Evolutionary conservation across 163 green algal species (phyloP).

Genomic region (Prototheca cutis): DNA sequence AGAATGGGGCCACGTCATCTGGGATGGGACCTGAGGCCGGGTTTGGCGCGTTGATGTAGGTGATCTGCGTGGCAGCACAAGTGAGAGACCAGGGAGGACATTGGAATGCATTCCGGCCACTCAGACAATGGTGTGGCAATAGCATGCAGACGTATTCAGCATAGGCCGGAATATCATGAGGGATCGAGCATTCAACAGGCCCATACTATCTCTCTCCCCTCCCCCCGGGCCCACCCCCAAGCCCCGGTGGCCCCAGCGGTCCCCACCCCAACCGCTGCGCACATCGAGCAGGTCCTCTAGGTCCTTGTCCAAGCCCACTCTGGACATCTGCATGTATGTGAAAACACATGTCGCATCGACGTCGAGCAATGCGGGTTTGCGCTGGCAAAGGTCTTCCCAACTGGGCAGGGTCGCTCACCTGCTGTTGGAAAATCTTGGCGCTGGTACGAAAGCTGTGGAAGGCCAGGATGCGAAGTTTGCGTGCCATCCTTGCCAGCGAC

Average conservation of each 20-base stretch:
- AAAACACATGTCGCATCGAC: neutral
- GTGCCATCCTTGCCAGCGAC: too few relatives aligned
- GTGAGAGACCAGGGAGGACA: neutral
- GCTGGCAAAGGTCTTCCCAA: neutral
- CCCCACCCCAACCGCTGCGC: neutral
- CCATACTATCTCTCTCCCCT: neutral
- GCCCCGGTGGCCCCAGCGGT: neutral
- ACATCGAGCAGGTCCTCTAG: neutral
- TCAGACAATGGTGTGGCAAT: too few relatives aligned
- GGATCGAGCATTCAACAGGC: neutral
- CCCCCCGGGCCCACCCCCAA: neutral
- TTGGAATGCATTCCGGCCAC: constrained; percentile 12
- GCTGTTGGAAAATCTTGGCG: constrained; percentile 21
- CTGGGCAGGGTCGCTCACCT: constrained; percentile 1
- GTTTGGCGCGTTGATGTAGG: constrained; percentile 52
- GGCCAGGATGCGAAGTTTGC: constrained; percentile 16
- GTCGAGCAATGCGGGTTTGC: neutral
- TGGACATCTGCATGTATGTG: neutral
- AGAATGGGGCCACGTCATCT: constrained; percentile 46
- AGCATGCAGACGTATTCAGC: too few relatives aligned
- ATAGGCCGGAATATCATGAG: neutral
- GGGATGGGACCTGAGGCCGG: constrained; percentile 41
- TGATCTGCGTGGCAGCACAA: constrained; percentile 2
- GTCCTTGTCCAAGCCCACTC: constrained; percentile 2
- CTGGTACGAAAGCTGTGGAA: constrained; percentile 27